Evolutionary conservation across 2,329 filamentous ascomycete species (phyloP).

Genomic region (Cylindrodendrum hubeiense): DNA sequence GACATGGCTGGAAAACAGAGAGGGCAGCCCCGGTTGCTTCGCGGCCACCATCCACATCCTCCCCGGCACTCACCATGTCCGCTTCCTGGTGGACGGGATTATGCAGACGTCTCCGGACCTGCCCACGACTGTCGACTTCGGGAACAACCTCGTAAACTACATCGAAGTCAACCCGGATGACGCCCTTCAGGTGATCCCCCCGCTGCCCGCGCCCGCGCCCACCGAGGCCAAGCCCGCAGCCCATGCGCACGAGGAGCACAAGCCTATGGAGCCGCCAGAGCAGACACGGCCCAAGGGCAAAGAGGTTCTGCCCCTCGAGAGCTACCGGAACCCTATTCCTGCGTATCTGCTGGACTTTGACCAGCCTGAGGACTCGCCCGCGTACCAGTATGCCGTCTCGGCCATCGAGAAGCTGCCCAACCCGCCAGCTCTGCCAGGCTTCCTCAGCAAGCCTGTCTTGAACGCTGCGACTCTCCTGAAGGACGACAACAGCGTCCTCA

Average conservation of each 20-base stretch:
- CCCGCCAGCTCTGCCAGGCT: conserved; percentile 88
- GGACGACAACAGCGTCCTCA: conserved; percentile 96
- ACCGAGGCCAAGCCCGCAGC: conserved; percentile 38
- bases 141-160: conserved; percentile 98
- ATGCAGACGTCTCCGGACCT: conserved; percentile 90
- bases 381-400: conserved; percentile 79
- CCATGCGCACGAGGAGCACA: conserved; percentile 21
- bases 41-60: conserved; percentile 85
- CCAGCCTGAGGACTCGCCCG: conserved; percentile 80
- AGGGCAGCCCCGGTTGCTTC: conserved; percentile 73
- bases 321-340: conserved; percentile 82
- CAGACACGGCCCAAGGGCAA: conserved; percentile 62
- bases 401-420: conserved; percentile 84
- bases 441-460: conserved; percentile 93
- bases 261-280: neutral
- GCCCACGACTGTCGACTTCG: conserved; percentile 96
- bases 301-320: conserved; percentile 65
- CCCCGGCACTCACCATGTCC: conserved; percentile 95
- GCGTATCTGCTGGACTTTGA: conserved; percentile 90
- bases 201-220: conserved; percentile 49
- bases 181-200: conserved; percentile 51
- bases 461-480: conserved; percentile 94
- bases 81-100: conserved; percentile 93
- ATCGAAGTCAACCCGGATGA: conserved; percentile 91
- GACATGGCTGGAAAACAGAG: conserved; percentile 50